Base-by-base conservation (phyloP, 179 eudicot species). In the Heliamphora pulchella region DNA sequence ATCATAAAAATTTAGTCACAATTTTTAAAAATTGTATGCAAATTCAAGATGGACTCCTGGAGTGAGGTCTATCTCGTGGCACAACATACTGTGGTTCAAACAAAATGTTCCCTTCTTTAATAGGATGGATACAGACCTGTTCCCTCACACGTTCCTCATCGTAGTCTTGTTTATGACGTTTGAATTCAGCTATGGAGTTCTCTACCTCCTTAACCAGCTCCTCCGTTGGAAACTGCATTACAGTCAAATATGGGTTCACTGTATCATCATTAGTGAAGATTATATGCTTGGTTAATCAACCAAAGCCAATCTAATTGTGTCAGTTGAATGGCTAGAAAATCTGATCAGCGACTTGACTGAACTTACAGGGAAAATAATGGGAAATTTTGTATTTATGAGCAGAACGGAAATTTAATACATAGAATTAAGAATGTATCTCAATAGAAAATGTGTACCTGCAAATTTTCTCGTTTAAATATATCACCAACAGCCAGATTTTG, bases 401-500 rank as follows among this genome's bases (percentile, higher is more conserved):
- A 31, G 31, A 31, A 31, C 31, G 31, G 31, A 48, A 22, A 2
- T 41, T 2, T 1, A 15, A 48, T 18, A 13, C 0, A 9, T 14
- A 66, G 15, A 22, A 31, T 14, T 48, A 20, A 22, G 57, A 66
- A 41, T 57, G 67, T 22, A 71, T 55, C 31, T 44, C 55, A 66
- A 55, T 8, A 79, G 48, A 58, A 81, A 53, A 77, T 5, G 46
- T 48, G 39, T 86, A 94, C 98, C 98, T 89, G 86, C 80, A 95
- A 81, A 71, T 87, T 91, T 90, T 95, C 97, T 39, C 97, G 92
- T 87, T 88, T 88, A 70, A 90, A 95, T 80, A 95, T 91, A 87
- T 95, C 98, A 54, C 97, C 97, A 83, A 95, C 91, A 48, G 98
- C 97, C 72, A 95, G 78, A 86, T 91, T 93, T 83, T 95, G 97